Evolutionary conservation across 2,329 filamentous ascomycete species (phyloP).

Genomic region (Didymella keratinophila): DNA sequence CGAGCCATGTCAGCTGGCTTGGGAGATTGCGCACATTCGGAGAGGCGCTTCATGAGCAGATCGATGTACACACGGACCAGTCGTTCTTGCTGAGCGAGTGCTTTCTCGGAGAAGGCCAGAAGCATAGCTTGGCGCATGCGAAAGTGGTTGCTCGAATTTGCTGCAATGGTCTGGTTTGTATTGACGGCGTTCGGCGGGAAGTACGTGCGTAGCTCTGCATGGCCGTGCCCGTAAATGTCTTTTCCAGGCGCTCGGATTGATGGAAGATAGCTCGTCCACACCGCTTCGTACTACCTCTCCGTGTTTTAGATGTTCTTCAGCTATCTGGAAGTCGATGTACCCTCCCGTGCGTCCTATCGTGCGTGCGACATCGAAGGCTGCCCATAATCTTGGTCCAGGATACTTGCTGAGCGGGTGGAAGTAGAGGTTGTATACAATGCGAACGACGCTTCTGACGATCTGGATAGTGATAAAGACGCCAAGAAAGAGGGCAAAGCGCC

Average conservation of each 20-base stretch:
- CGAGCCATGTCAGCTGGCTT: conserved; percentile 17
- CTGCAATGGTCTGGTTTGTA: conserved; percentile 41
- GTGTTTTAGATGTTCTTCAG: conserved; percentile 50
- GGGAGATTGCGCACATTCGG: conserved; percentile 4
- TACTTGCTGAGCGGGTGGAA: conserved; percentile 55
- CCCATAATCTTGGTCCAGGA: conserved; percentile 53
- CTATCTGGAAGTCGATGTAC: conserved; percentile 25
- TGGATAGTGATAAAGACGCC: not conserved
- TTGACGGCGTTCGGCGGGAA: conserved; percentile 37
- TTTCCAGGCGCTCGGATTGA: conserved; percentile 47
- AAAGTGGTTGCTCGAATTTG: conserved; percentile 48
- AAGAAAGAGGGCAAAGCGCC: not conserved
- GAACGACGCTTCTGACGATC: not conserved
- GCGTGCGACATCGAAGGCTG: conserved; percentile 48
- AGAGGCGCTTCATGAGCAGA: conserved; percentile 17
- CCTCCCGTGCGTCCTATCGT: conserved; percentile 38
- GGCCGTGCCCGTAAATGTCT: conserved; percentile 41
- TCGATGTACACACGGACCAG: conserved; percentile 25
- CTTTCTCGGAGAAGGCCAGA: conserved; percentile 39
- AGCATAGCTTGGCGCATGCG: conserved; percentile 52
- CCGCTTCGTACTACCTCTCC: conserved; percentile 53
- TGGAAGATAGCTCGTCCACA: conserved; percentile 54
- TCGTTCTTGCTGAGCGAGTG: conserved; percentile 24
- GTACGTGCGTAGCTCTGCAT: conserved; percentile 28
- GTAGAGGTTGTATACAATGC: conserved; percentile 10